Base-by-base conservation (phyloP, 108 stramenopile genomes). In the Ochromonas danica region DNA sequence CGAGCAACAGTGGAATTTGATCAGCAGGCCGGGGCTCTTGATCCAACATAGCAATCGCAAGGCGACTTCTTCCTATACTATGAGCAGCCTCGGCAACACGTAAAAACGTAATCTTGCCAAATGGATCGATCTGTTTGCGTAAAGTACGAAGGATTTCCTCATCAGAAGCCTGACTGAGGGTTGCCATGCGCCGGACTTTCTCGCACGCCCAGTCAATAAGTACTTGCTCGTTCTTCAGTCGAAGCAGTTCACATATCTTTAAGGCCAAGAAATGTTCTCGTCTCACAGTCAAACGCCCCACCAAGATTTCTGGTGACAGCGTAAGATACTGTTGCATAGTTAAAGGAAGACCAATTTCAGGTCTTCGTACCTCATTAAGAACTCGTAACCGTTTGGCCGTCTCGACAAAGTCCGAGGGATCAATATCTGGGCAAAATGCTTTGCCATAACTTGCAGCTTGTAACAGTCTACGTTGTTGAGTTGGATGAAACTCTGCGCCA, bases 371-470 rank as follows among this genome's bases (percentile, higher is more conserved):
- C 43, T 90, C 85, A 83, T 96, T 96, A 61, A 96, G 79, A 31
- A 94, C 87, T 36, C 95, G 84, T 6, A 96, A 85, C 83, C 93
- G 94, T 62, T 86, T 85, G 1, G 90, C 81, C 39, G 90, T 84
- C n/a, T 78, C 86, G 1, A 93, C 93, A 79, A 94, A 94, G 31
- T 85, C 77, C 1, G 77, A 41, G 31, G 91, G 89, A 28, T 86
- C 85, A 6, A 62, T 61, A 1, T 90, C 88, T 30, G 91, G 93
- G 17, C 89, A 80, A 82, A 97, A 95, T 65, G 94, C 92, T 87
- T 95, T 93, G 1, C 94, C 96, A 79, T 93, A 95, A 14, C 91
- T 91, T 38, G 95, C 96, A 10, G 96, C 96, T 14, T 92, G 81
- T 71, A 97, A 85, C 75, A 95, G 87, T n/a, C 89, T 80, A 78